Evolutionary conservation across 768 basidiomycete species (phyloP).

Genomic region (Collybiopsis luxurians): DNA sequence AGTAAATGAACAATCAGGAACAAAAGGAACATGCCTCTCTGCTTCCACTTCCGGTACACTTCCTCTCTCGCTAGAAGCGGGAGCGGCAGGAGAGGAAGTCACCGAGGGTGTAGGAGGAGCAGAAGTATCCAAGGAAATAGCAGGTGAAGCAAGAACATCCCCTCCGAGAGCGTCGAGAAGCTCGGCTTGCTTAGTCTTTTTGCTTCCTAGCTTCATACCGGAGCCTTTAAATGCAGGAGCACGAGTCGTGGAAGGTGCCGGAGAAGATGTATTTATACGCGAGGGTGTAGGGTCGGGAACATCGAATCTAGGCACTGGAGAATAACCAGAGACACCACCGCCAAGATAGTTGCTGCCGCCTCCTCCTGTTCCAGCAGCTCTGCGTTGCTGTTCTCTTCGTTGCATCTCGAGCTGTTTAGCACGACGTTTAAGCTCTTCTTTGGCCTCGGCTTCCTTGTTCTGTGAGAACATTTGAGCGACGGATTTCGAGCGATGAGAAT

Average conservation of each 20-base stretch:
- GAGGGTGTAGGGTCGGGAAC: slow-evolving; percentile 50
- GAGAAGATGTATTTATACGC: slow-evolving; percentile 38
- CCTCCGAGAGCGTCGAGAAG: slow-evolving; percentile 85
- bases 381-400: slow-evolving; percentile 87
- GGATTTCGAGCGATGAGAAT: background rate
- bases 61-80: slow-evolving; percentile 43
- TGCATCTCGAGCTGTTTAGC: slow-evolving; percentile 99
- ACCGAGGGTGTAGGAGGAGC: slow-evolving; percentile 30
- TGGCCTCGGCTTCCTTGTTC: slow-evolving; percentile 99
- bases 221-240: slow-evolving; percentile 86
- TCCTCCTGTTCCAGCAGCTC: slow-evolving; percentile 50
- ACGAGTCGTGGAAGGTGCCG: slow-evolving; percentile 48
- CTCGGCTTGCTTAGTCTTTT: slow-evolving; percentile 88
- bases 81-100: slow-evolving; percentile 16
- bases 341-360: slow-evolving; percentile 61
- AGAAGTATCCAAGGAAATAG: slow-evolving; percentile 38
- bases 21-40: slow-evolving; percentile 54
- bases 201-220: slow-evolving; percentile 96
- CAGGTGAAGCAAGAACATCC: slow-evolving; percentile 58
- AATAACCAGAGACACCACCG: slow-evolving; percentile 68
- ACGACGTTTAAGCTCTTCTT: slow-evolving; percentile 96
- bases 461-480: slow-evolving; percentile 23
- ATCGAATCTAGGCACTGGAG: slow-evolving; percentile 70
- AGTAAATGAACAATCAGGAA: background rate
- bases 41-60: slow-evolving; percentile 73